phyloP scores from a whole-genome alignment of 306 rosid genomes.

The Casuarina equisetifolia region DNA sequence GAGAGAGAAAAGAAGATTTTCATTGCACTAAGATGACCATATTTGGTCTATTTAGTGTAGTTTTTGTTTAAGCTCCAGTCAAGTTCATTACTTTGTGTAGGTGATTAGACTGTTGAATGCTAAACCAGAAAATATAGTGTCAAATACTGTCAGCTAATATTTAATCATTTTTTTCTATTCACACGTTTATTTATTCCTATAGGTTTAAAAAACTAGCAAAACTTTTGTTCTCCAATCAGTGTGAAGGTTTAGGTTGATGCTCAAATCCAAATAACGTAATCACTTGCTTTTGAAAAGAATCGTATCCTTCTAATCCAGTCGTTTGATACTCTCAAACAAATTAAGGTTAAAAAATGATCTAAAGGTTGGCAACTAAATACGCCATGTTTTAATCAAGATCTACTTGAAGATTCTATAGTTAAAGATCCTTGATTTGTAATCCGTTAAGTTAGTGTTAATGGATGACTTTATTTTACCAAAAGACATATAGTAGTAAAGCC shows the following conservation, averaged over 20 bases:
- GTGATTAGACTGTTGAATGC: neutral
- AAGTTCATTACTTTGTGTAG: neutral
- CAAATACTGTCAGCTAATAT: no score
- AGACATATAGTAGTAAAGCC: no score
- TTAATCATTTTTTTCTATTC: neutral
- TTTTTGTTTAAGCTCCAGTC: no score
- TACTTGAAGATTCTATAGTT: conserved; percentile 21
- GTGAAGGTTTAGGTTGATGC: conserved; percentile 20
- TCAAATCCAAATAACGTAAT: conserved; percentile 15
- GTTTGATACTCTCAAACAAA: conserved; percentile 29
- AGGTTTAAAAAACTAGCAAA: neutral
- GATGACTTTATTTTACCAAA: no score
- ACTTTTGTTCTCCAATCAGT: conserved; percentile 2
- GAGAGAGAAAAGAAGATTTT: no score
- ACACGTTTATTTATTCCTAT: neutral
- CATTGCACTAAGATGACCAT: no score
- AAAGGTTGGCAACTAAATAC: conserved; percentile 28
- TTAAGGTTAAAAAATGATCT: neutral
- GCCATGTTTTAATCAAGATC: conserved; percentile 14
- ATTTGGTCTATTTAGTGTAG: no score
- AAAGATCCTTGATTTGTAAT: neutral
- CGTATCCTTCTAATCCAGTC: conserved; percentile 26
- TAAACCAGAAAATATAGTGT: no score
- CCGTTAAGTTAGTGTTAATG: no score
- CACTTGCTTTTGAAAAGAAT: conserved; percentile 38